Percentiles rank a stretch among this genome's conserved stretches.
Evolutionary conservation across 2,329 filamentous ascomycete genomes (phyloP).

Genomic region (Leptographium radiaticola): DNA sequence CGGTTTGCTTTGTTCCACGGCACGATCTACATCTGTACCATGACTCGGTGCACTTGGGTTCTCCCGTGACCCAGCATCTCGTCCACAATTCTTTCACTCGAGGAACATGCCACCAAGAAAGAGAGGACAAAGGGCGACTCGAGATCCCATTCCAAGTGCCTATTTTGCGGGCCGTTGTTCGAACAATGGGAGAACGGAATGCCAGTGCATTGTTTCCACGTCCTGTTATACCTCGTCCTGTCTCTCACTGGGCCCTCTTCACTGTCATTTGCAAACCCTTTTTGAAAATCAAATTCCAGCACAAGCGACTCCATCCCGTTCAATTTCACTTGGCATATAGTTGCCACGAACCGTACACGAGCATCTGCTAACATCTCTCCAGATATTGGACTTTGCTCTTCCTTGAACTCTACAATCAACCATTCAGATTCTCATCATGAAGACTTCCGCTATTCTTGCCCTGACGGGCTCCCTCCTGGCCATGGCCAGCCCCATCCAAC

Average conservation of each 20-base stretch:
- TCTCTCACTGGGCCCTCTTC: background rate
- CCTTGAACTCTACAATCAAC: background rate
- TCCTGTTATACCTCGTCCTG: background rate
- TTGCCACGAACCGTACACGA: background rate
- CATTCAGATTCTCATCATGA: constrained; percentile 28
- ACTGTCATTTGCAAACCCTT: background rate
- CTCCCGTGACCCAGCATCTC: too few species aligned
- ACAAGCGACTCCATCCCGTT: too few species aligned
- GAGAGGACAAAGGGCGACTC: too few species aligned
- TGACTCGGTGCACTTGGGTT: too few species aligned
- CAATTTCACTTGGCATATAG: background rate
- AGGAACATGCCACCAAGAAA: too few species aligned
- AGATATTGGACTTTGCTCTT: background rate
- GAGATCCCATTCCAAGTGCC: background rate
- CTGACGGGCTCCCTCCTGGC: constrained; percentile 32
- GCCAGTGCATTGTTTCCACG: background rate
- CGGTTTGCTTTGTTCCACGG: too few species aligned
- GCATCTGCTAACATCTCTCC: background rate
- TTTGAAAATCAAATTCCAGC: too few species aligned
- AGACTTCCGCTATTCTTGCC: constrained; percentile 32
- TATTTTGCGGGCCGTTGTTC: background rate
- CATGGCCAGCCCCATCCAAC: constrained; percentile 28
- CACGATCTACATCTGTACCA: too few species aligned
- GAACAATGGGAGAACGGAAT: background rate
- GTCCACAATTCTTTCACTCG: too few species aligned